phyloP scores from a whole-genome alignment of 1,284 basidiomycete genomes.

The Malassezia pachydermatis region DNA sequence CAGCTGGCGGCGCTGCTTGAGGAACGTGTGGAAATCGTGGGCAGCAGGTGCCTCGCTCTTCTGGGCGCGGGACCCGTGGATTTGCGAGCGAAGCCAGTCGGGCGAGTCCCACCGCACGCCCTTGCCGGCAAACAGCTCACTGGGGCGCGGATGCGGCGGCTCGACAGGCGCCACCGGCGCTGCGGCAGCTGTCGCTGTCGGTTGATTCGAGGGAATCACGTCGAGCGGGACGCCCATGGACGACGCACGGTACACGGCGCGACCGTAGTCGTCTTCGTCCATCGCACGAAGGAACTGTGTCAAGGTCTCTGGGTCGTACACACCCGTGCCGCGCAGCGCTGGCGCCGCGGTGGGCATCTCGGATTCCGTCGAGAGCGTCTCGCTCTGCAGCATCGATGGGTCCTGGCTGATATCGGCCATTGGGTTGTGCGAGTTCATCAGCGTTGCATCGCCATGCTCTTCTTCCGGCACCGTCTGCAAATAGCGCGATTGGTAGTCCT shows the following conservation, averaged over 20 bases:
- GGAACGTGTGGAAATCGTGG: conserved; percentile 31
- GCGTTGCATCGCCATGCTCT: conserved; percentile 3
- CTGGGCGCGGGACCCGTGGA: no score
- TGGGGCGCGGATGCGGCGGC: conserved; percentile 13
- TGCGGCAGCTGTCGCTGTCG: background rate
- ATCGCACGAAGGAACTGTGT: conserved; percentile 9
- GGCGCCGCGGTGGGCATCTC: no score
- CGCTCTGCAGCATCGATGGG: background rate
- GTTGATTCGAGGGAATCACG: conserved; percentile 9
- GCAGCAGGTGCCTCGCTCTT: conserved; percentile 14
- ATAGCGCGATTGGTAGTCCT: conserved; percentile 1
- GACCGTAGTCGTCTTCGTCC: conserved; percentile 10
- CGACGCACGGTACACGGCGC: conserved; percentile 5
- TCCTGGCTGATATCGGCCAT: background rate
- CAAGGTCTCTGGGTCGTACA: conserved; percentile 12
- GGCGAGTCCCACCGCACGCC: conserved; percentile 35
- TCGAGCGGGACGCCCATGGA: conserved; percentile 4
- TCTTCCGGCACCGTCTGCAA: conserved; percentile 16
- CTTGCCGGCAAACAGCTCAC: conserved; percentile 36
- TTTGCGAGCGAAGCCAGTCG: conserved; percentile 23
- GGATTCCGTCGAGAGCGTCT: conserved; percentile 14
- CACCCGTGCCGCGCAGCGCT: conserved; percentile 12
- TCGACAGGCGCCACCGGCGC: background rate
- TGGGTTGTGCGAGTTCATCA: background rate
- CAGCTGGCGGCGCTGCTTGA: conserved; percentile 35